Base-by-base conservation (phyloP, 1,139 yeast species). In the Candida frijolesensis region DNA sequence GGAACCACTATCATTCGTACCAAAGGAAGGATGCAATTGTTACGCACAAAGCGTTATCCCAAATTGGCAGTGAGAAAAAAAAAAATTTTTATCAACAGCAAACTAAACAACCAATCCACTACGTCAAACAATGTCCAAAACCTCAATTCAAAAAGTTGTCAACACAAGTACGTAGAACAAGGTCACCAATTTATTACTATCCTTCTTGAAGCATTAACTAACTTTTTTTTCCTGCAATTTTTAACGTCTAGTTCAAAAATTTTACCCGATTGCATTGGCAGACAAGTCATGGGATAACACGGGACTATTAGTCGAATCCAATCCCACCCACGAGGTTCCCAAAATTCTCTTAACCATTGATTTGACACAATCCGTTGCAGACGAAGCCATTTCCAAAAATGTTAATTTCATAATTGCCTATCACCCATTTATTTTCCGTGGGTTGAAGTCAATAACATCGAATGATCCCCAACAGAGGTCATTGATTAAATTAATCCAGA, bases 231-330 rank as follows among this genome's bases (percentile, higher is more conserved):
- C 40, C 37, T 63, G 63, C 33, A 14, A 19, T 39, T 54, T 19
- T 18, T 12, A n/a, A 25, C 18, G 10, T 22, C 38, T 39, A 74
- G 78, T 92, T 52, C 89, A 90, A 63, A 82, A 80, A 56, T 72
- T 83, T 34, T 90, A 86, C 61, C 96, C 97, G 6, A 68, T 77
- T 40, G 79, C 78, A 49, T 76, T 87, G 53, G 98, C 98, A 0
- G 98, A 92, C 60, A 76, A 78, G 42, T 67, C 92, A 1, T 94
- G 98, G 98, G 99, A 94, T 65, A 92, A 92, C 64, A 90, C 96
- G 0, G 98, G 98, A 0, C 73, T 92, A 49, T 70, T 94, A 42
- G 86, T 94, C 8, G 97, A 90, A 62, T 70, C 87, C 1, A 62
- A 72, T 22, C 55, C 58, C 47, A 60, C 57, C 10, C 42, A 34